Evolutionary conservation across 2,329 filamentous ascomycete genomes (phyloP).

Genomic region (Paramyrothecium sp.): DNA sequence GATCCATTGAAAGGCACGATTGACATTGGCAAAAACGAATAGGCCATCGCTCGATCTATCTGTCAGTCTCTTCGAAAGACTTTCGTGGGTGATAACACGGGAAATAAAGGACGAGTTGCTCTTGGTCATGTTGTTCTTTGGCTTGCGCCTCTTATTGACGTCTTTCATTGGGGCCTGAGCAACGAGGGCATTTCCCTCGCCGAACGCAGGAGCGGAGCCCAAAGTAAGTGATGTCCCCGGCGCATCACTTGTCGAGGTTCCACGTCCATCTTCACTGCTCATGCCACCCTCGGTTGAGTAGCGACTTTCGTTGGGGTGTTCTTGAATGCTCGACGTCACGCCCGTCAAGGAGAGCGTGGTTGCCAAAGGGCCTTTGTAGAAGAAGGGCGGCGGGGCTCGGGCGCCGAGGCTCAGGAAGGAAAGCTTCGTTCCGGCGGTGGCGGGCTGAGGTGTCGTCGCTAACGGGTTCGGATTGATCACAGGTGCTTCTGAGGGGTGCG

Average conservation of each 20-base stretch:
- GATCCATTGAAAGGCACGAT: constrained; percentile 93
- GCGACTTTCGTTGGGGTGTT: constrained; percentile 59
- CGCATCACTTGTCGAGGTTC: constrained; percentile 51
- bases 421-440: constrained; percentile 79
- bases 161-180: constrained; percentile 64
- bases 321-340: constrained; percentile 52
- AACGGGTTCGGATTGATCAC: constrained; percentile 87
- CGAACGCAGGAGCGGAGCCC: constrained; percentile 68
- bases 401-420: constrained; percentile 73
- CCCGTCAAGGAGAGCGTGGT: constrained; percentile 45
- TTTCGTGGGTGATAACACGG: constrained; percentile 89
- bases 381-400: constrained; percentile 50
- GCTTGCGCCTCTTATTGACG: constrained; percentile 80
- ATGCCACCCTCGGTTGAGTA: constrained; percentile 59
- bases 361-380: constrained; percentile 54
- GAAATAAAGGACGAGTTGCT: constrained; percentile 98
- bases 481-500: constrained; percentile 91
- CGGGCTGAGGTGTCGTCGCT: constrained; percentile 80
- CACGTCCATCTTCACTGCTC: constrained; percentile 55
- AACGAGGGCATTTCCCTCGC: constrained; percentile 79
- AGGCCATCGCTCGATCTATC: constrained; percentile 78
- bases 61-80: constrained; percentile 71
- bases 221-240: constrained; percentile 36
- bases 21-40: constrained; percentile 93
- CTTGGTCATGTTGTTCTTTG: constrained; percentile 97